Percentiles rank a stretch among this genome's conserved stretches.
Conservation (phyloP, 306 rosid genomes). For the Inga leiocalycina region DNA sequence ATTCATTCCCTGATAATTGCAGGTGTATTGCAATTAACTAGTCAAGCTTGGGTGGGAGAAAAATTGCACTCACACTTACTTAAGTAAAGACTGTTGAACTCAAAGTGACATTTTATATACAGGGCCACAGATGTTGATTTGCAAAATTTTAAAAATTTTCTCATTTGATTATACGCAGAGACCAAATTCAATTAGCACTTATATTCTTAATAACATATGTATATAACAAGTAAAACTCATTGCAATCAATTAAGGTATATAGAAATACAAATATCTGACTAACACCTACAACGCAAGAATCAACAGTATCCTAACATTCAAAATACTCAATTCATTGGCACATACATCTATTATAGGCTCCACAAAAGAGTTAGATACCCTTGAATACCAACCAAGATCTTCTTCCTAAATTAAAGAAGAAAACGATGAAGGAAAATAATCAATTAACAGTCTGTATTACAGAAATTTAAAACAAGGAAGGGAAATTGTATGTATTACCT, state of each 20-base stretch:
- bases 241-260: not conserved
- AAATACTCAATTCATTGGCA: constrained; percentile 67
- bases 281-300: constrained; percentile 3
- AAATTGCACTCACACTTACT: too few species aligned
- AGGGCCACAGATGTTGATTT: too few species aligned
- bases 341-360: constrained; percentile 83
- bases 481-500: too few species aligned
- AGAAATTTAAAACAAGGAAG: too few species aligned
- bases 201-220: constrained; percentile 5
- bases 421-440: too few species aligned
- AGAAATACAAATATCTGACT: not conserved
- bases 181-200: too few species aligned
- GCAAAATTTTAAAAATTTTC: too few species aligned
- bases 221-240: constrained; percentile 2
- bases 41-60: not conserved
- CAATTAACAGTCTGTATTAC: too few species aligned
- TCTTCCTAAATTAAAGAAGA: too few species aligned
- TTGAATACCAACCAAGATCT: constrained; percentile 85
- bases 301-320: constrained; percentile 10
- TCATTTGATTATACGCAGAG: too few species aligned
- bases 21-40: constrained; percentile 24
- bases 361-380: constrained; percentile 70
- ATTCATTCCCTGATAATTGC: constrained; percentile 11
- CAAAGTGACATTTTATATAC: too few species aligned
- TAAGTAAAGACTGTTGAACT: too few species aligned